Evolutionary conservation across 2,329 filamentous ascomycete genomes (phyloP).

Genomic region (Xylaria sp.): DNA sequence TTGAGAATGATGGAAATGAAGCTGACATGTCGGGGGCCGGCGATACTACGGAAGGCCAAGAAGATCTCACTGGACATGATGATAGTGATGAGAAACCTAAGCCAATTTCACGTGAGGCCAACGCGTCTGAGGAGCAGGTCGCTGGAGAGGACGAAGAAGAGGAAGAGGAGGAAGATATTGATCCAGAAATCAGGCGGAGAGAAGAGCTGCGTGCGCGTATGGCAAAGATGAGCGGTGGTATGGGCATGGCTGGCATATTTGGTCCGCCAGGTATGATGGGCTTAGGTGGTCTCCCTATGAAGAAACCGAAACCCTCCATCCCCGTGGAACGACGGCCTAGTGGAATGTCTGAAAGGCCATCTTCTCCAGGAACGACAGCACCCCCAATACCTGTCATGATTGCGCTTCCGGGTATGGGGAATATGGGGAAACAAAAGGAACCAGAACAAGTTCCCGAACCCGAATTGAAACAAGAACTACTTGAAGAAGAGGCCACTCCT

Average conservation of each 20-base stretch:
- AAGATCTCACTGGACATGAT: conserved; percentile 74
- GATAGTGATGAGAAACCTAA: conserved; percentile 73
- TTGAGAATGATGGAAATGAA: conserved; percentile 69
- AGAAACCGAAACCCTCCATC: conserved; percentile 65
- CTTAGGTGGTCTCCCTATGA: conserved; percentile 62
- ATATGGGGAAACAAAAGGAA: conserved; percentile 69
- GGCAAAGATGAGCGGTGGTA: conserved; percentile 98
- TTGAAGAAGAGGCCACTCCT: conserved; percentile 49
- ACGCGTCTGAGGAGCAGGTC: conserved; percentile 49
- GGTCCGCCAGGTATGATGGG: conserved; percentile 75
- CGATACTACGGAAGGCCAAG: conserved; percentile 70
- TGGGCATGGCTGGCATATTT: conserved; percentile 90
- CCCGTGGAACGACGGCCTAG: conserved; percentile 54
- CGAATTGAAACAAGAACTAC: conserved; percentile 60
- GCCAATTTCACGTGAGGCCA: conserved; percentile 52
- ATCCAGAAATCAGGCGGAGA: conserved; percentile 85
- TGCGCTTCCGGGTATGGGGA: conserved; percentile 77
- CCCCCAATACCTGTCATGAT: conserved; percentile 69
- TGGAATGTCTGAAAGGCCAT: conserved; percentile 56
- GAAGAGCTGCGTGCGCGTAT: conserved; percentile 93
- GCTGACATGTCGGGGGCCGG: conserved; percentile 73
- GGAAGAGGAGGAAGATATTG: conserved; percentile 83
- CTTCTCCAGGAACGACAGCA: conserved; percentile 57
- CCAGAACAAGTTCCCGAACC: conserved; percentile 56
- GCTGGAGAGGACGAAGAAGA: conserved; percentile 67